Conservation (phyloP, 768 basidiomycete species). For the Russula olivacea region DNA sequence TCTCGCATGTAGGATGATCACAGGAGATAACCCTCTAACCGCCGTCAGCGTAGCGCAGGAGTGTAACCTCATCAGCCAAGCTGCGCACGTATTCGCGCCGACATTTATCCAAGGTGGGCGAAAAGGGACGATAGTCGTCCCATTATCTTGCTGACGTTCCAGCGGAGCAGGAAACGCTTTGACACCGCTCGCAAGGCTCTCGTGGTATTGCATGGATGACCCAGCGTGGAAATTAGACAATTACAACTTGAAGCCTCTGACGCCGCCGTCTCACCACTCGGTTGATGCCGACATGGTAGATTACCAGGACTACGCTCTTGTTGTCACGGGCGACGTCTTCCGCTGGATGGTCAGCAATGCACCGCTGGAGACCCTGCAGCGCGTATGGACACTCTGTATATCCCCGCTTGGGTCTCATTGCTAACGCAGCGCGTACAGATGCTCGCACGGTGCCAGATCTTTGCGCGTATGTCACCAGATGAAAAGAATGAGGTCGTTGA, state of each 20-base stretch:
- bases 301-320: conserved; percentile 85
- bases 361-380: conserved; percentile 86
- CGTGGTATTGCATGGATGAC: conserved; percentile 94
- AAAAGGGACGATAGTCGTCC: background rate
- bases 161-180: conserved; percentile 44
- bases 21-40: conserved; percentile 94
- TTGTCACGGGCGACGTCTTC: conserved; percentile 92
- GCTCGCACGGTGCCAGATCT: conserved; percentile 94
- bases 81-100: conserved; percentile 85
- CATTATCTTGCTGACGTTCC: background rate
- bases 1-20: conserved; percentile 94
- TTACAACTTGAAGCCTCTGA: conserved; percentile 78
- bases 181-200: conserved; percentile 54
- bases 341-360: conserved; percentile 97
- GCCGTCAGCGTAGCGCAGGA: conserved; percentile 96
- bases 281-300: conserved; percentile 66
- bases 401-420: background rate
- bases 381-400: conserved; percentile 46
- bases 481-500: conserved; percentile 99
- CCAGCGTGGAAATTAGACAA: conserved; percentile 75
- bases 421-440: conserved; percentile 48
- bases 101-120: conserved; percentile 62
- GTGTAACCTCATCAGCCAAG: conserved; percentile 81
- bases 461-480: conserved; percentile 98
- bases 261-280: conserved; percentile 63